phyloP scores from a whole-genome alignment of 169 alveolate species.

The Cytauxzoon felis region DNA sequence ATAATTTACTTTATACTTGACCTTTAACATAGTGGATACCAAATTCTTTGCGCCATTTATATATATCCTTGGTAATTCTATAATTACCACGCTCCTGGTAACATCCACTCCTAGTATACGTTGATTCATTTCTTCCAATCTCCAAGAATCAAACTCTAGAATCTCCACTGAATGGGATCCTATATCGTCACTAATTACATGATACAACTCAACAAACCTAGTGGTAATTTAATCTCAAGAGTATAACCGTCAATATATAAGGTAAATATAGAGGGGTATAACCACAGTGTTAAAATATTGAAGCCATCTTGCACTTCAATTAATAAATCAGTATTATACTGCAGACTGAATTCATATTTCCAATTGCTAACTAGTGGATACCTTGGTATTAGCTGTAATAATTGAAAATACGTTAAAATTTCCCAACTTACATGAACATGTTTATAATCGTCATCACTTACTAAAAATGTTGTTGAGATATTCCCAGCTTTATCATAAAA shows the following conservation, averaged over 20 bases:
- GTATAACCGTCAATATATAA: conserved; percentile 10
- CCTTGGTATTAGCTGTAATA: conserved; percentile 57
- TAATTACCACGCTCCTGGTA: neutral
- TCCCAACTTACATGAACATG: conserved; percentile 3
- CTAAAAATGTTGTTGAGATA: conserved; percentile 1
- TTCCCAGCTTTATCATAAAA: conserved; percentile 28
- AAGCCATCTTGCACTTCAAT: neutral
- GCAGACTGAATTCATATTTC: conserved; percentile 33
- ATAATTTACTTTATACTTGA: neutral
- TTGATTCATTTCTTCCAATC: neutral
- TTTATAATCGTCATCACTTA: neutral
- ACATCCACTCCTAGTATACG: conserved; percentile 1
- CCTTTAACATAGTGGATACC: neutral
- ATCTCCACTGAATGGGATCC: conserved; percentile 1
- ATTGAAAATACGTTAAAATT: neutral
- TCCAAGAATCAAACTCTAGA: neutral
- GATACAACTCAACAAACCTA: neutral
- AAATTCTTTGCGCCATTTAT: neutral
- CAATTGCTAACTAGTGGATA: conserved; percentile 67
- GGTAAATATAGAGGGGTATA: conserved; percentile 23
- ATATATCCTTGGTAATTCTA: neutral
- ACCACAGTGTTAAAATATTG: neutral
- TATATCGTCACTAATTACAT: neutral
- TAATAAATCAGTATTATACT: too few species aligned
- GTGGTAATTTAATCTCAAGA: conserved; percentile 7